Evolutionary conservation across 371 early-diverging fungal genomes (phyloP).

Genomic region (Syncephalastrum monosporum): DNA sequence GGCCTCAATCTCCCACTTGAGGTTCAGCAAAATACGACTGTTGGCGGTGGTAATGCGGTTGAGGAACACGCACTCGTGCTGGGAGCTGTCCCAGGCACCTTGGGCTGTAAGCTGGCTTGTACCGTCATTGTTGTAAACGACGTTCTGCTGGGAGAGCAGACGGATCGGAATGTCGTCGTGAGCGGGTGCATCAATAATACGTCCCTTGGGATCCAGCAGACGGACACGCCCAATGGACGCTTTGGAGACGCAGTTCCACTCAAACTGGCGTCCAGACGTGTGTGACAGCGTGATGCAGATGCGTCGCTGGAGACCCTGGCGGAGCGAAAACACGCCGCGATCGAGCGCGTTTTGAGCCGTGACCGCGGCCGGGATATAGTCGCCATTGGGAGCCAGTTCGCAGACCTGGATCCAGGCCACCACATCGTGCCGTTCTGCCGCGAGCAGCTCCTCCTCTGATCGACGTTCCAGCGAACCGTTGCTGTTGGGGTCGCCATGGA

Average conservation of each 20-base stretch:
- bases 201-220: constrained; percentile 65
- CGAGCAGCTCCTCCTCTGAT: constrained; percentile 62
- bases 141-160: constrained; percentile 36
- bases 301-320: constrained; percentile 87
- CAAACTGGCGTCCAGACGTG: constrained; percentile 66
- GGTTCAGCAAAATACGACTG: constrained; percentile 57
- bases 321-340: constrained; percentile 66
- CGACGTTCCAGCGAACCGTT: constrained; percentile 42
- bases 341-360: constrained; percentile 50
- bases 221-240: constrained; percentile 60
- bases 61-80: constrained; percentile 71
- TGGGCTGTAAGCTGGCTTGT: constrained; percentile 50
- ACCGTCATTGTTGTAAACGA: constrained; percentile 47
- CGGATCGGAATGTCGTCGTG: constrained; percentile 31
- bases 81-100: constrained; percentile 82
- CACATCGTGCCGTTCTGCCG: constrained; percentile 71
- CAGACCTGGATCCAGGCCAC: constrained; percentile 68
- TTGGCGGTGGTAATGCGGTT: constrained; percentile 71
- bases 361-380: constrained; percentile 73
- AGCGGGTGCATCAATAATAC: constrained; percentile 46
- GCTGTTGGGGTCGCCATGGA: constrained; percentile 6
- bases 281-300: constrained; percentile 67
- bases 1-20: constrained; percentile 59
- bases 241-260: constrained; percentile 45
- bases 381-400: constrained; percentile 70